Base-by-base conservation (phyloP, 345 rosid genomes). In the Eucalyptus sideroxylon region DNA sequence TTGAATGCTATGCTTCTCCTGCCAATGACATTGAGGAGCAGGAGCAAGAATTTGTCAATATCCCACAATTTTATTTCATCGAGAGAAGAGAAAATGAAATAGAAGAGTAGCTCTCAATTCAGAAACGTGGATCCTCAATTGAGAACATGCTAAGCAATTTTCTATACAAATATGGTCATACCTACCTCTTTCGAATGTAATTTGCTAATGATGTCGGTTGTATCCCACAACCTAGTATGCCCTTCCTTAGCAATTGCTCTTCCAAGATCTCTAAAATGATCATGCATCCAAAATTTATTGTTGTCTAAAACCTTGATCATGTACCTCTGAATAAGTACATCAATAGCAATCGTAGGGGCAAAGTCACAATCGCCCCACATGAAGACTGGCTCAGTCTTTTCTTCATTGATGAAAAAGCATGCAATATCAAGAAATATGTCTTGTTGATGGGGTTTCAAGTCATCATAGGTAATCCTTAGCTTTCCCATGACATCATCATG, bases 141-240 rank as follows among this genome's bases (percentile, higher is more conserved):
- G 1, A 6, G 31, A 60, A 26, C 2, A 11, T 0, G 67, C 3
- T 6, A 65, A 65, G 77, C 3, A 65, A n/a, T n/a, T 65, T 65
- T 65, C 11, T 6, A 65, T 15, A 1, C 40, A 65, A 65, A 65
- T 65, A 6, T 4, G 10, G 21, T 1, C 37, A 15, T 65, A 65
- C 8, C 1, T 62, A 62, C 77, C 77, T 65, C 10, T 15, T 0
- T 17, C 9, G 3, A 31, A n/a, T 2, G 0, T 65, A 65, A n/a
- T 65, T 65, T 10, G 10, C 0, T 2, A 7, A 7, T 15, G 17
- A 65, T 4, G 6, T 65, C 77, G 1, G 4, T 11, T 4, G 0
- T 15, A n/a, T 15, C 40, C 21, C 10, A 8, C 11, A 65, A n/a
- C 40, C 37, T n/a, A 0, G 6, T n/a, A n/a, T 0, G 0, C 10